phyloP scores from a whole-genome alignment of 1,284 basidiomycete species.

The Tylopilus orsonianus region DNA sequence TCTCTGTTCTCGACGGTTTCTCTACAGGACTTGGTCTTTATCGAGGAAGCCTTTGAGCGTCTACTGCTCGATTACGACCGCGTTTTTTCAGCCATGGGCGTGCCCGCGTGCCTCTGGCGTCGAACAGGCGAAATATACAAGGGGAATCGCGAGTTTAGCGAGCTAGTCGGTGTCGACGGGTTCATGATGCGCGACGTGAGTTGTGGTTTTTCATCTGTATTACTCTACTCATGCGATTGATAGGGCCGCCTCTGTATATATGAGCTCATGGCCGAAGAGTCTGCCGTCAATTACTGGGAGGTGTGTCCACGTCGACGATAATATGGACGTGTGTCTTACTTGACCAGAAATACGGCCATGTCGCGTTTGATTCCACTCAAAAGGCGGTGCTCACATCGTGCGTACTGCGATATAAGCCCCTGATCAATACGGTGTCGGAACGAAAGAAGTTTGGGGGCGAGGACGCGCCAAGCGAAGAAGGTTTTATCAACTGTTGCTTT shows the following conservation, averaged over 20 bases:
- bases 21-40: conserved; percentile 87
- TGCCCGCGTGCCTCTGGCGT: conserved; percentile 96
- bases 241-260: conserved; percentile 93
- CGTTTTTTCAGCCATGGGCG: conserved; percentile 93
- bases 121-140: conserved; percentile 99
- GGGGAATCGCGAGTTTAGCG: conserved; percentile 92
- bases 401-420: conserved; percentile 79
- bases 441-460: conserved; percentile 23
- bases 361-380: conserved; percentile 85
- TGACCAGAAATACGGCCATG: conserved; percentile 85
- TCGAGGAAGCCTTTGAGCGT: conserved; percentile 96
- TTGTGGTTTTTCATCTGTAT: conserved; percentile 18
- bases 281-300: conserved; percentile 98
- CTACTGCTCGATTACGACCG: conserved; percentile 95
- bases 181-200: conserved; percentile 77
- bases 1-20: not conserved
- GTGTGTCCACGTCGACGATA: conserved; percentile 40
- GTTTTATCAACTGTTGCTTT: conserved; percentile 90
- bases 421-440: conserved; percentile 36
- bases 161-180: conserved; percentile 82
- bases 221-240: not conserved
- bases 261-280: conserved; percentile 95
- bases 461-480: conserved; percentile 50
- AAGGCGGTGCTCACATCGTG: conserved; percentile 95
- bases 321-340: not conserved